Percentiles rank a stretch among this genome's conserved stretches.
These are phyloP conservation scores for Anthracocystis panici-leucophaei DNA, from an alignment of 1,284 basidiomycete genomes.

Conservation along the genomic window DNA sequence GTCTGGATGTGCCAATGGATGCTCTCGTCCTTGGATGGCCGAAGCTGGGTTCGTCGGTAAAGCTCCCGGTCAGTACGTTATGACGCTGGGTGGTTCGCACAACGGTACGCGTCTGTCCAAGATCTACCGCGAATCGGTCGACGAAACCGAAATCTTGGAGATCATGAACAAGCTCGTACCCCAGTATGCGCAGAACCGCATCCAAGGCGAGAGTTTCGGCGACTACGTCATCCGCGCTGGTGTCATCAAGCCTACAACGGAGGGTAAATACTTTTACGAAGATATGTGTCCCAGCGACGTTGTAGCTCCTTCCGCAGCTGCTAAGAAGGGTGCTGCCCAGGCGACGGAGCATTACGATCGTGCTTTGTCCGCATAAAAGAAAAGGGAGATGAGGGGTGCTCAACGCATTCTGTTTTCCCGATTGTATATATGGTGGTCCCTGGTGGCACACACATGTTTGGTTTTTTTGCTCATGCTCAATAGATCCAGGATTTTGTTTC, in stretches of 20 bases:
- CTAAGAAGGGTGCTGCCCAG: slow-evolving; percentile 49
- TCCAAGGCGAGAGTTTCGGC: slow-evolving; percentile 91
- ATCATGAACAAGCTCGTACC: slow-evolving; percentile 93
- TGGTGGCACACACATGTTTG: not conserved
- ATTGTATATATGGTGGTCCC: not conserved
- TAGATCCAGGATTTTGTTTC: slow-evolving; percentile 7
- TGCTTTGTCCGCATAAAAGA: slow-evolving; percentile 33
- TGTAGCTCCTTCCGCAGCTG: slow-evolving; percentile 38
- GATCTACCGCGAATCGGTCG: slow-evolving; percentile 88
- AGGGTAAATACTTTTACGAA: slow-evolving; percentile 63
- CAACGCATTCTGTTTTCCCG: slow-evolving; percentile 6
- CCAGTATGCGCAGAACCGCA: slow-evolving; percentile 86
- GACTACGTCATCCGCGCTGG: slow-evolving; percentile 83
- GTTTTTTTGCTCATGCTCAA: slow-evolving; percentile 1
- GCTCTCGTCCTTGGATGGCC: slow-evolving; percentile 84
- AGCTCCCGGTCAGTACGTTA: slow-evolving; percentile 90
- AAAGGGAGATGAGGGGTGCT: not conserved
- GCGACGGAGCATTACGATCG: slow-evolving; percentile 53
- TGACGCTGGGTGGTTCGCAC: slow-evolving; percentile 96
- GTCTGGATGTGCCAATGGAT: slow-evolving; percentile 72
- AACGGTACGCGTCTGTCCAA: slow-evolving; percentile 93
- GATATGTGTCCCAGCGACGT: slow-evolving; percentile 55
- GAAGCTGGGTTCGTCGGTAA: slow-evolving; percentile 98
- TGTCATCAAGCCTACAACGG: slow-evolving; percentile 63
- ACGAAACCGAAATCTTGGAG: slow-evolving; percentile 91